These are phyloP conservation scores for Fusarium subtropicale DNA, from an alignment of 2,329 filamentous ascomycete genomes.

Conservation along the genomic window DNA sequence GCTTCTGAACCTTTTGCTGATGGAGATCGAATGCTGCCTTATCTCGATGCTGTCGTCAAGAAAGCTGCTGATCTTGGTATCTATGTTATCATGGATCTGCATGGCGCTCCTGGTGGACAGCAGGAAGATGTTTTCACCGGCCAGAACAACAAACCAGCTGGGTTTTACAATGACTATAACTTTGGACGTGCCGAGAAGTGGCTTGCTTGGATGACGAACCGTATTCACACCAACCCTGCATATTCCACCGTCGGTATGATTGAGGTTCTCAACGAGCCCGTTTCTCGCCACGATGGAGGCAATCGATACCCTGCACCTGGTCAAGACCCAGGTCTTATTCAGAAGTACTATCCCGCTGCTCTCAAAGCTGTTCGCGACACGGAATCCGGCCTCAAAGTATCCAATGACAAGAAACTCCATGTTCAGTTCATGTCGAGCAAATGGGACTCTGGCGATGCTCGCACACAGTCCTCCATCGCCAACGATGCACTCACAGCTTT, in stretches of 20 bases:
- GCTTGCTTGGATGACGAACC: conserved; percentile 36
- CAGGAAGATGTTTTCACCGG: conserved; percentile 36
- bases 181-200: conserved; percentile 37
- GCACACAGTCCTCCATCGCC: conserved; percentile 2
- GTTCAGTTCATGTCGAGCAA: conserved; percentile 40
- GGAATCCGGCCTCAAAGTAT: not conserved
- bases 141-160: conserved; percentile 35
- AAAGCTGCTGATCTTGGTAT: conserved; percentile 32
- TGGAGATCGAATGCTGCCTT: conserved; percentile 30
- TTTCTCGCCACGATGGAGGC: conserved; percentile 17
- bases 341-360: conserved; percentile 29
- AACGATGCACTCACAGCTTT: conserved; percentile 19
- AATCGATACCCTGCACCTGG: conserved; percentile 32
- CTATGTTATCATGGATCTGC: conserved; percentile 39
- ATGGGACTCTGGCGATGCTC: conserved; percentile 34
- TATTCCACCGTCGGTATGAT: conserved; percentile 24
- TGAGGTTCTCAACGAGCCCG: conserved; percentile 36
- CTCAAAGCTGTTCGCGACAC: conserved; percentile 30
- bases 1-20: conserved; percentile 32
- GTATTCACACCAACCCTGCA: conserved; percentile 25
- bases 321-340: conserved; percentile 25
- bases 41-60: conserved; percentile 27
- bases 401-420: conserved; percentile 23
- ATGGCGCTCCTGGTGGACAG: conserved; percentile 32
- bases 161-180: conserved; percentile 33